phyloP scores from a whole-genome alignment of 805 yeast genomes.

The Debaryomyces castellii region DNA sequence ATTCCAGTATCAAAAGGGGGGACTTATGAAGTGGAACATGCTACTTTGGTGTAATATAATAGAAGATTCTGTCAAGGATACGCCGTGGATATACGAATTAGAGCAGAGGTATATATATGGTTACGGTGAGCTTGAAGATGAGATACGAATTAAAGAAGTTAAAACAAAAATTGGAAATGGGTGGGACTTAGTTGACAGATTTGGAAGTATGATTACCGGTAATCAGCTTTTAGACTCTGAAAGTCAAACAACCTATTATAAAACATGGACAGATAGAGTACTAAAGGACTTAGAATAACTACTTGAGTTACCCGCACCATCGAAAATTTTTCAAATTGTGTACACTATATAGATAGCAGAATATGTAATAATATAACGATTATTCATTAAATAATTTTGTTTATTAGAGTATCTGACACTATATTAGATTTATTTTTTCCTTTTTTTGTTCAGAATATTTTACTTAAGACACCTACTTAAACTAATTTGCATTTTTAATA shows the following conservation, averaged over 20 bases:
- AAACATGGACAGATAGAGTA: constrained; percentile 28
- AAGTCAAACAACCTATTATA: constrained; percentile 29
- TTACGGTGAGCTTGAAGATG: constrained; percentile 18
- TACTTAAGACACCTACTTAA: background rate
- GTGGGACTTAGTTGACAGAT: constrained; percentile 25
- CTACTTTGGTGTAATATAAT: constrained; percentile 54
- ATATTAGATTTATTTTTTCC: background rate
- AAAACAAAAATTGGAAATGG: constrained; percentile 32
- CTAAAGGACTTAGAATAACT: constrained; percentile 4
- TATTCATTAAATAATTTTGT: background rate
- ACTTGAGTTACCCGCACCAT: constrained; percentile 7
- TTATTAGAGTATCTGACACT: background rate
- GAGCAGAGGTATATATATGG: constrained; percentile 44
- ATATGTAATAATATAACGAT: background rate
- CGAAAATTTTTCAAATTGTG: background rate
- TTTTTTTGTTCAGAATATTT: background rate
- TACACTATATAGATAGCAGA: background rate
- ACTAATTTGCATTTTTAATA: background rate
- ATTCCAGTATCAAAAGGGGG: constrained; percentile 54
- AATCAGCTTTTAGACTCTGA: constrained; percentile 27
- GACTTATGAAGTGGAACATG: constrained; percentile 48
- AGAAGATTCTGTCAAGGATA: constrained; percentile 52
- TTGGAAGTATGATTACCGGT: constrained; percentile 38
- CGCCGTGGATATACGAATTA: constrained; percentile 61
- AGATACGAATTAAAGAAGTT: constrained; percentile 21